These are phyloP conservation scores for Barnettozyma sucrosica DNA, from an alignment of 805 yeast species.

Conservation along the genomic window DNA sequence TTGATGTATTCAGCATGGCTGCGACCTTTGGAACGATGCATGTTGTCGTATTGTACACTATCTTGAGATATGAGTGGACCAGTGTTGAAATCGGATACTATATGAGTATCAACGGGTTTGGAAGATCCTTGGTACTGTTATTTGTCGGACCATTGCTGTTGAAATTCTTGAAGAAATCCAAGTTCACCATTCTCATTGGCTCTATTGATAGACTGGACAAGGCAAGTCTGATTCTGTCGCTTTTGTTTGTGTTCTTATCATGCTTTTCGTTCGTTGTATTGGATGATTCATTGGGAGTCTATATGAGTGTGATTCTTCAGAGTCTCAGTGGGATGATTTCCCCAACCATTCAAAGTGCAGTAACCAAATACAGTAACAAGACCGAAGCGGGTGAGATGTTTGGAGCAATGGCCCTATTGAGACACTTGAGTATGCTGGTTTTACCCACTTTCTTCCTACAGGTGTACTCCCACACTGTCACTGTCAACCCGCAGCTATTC, in stretches of 20 bases:
- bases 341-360: conserved; percentile 18
- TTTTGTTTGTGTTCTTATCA: conserved; percentile 6
- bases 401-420: conserved; percentile 19
- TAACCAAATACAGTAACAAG: conserved; percentile 15
- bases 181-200: neutral
- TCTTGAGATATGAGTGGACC: conserved; percentile 19
- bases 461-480: conserved; percentile 14
- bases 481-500: conserved; percentile 8
- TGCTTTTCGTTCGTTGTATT: neutral
- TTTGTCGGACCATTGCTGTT: conserved; percentile 12
- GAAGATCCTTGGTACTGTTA: conserved; percentile 17
- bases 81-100: conserved; percentile 24
- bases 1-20: conserved; percentile 20
- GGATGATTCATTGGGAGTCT: conserved; percentile 8
- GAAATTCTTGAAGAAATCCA: neutral
- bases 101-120: conserved; percentile 23
- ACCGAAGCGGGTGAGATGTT: conserved; percentile 21
- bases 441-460: conserved; percentile 16
- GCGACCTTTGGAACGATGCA: conserved; percentile 22
- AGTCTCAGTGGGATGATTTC: conserved; percentile 18
- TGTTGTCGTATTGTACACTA: conserved; percentile 16
- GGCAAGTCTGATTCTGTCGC: neutral
- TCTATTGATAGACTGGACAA: conserved; percentile 7
- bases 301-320: conserved; percentile 14
- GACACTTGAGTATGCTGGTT: conserved; percentile 18